Percentiles rank a stretch among this genome's conserved stretches.
phyloP scores from a whole-genome alignment of 768 basidiomycete species.

The Podaxis sp. region DNA sequence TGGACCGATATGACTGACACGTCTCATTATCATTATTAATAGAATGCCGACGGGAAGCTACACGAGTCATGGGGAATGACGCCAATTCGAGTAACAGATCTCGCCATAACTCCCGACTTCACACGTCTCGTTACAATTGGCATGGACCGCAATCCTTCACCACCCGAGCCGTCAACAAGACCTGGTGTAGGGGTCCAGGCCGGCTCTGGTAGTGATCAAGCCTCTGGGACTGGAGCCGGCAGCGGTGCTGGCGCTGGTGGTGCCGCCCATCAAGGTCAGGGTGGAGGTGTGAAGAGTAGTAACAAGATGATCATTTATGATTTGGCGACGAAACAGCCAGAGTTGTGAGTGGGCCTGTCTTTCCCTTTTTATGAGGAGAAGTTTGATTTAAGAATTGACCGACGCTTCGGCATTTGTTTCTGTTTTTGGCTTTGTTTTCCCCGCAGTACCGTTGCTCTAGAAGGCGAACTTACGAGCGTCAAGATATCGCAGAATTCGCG shows the following conservation, averaged over 20 bases:
- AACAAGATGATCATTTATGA: constrained; percentile 79
- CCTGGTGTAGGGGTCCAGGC: constrained; percentile 17
- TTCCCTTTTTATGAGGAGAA: constrained; percentile 11
- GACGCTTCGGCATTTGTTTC: constrained; percentile 13
- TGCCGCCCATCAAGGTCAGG: constrained; percentile 7
- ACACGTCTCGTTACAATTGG: constrained; percentile 85
- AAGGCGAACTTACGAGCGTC: constrained; percentile 86
- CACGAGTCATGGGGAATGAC: constrained; percentile 67
- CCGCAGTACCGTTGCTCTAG: constrained; percentile 47
- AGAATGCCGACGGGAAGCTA: constrained; percentile 78
- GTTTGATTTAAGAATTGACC: constrained; percentile 5
- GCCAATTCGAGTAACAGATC: constrained; percentile 81
- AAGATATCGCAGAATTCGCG: constrained; percentile 84
- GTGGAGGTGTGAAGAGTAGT: constrained; percentile 40
- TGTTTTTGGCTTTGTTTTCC: constrained; percentile 15
- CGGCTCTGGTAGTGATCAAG: constrained; percentile 30
- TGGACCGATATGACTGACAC: constrained; percentile 9
- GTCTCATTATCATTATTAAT: constrained; percentile 13
- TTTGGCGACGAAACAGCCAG: constrained; percentile 62
- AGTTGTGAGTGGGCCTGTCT: constrained; percentile 54
- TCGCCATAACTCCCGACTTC: constrained; percentile 85
- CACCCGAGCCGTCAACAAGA: constrained; percentile 2
- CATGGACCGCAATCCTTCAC: constrained; percentile 39
- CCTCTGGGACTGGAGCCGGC: constrained; percentile 29
- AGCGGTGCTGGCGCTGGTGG: constrained; percentile 20